A percentile compares a stretch with the other conserved stretches of the same genome.
Conservation (phyloP, 2,329 filamentous ascomycete genomes). For the Ascochyta lentis region DNA sequence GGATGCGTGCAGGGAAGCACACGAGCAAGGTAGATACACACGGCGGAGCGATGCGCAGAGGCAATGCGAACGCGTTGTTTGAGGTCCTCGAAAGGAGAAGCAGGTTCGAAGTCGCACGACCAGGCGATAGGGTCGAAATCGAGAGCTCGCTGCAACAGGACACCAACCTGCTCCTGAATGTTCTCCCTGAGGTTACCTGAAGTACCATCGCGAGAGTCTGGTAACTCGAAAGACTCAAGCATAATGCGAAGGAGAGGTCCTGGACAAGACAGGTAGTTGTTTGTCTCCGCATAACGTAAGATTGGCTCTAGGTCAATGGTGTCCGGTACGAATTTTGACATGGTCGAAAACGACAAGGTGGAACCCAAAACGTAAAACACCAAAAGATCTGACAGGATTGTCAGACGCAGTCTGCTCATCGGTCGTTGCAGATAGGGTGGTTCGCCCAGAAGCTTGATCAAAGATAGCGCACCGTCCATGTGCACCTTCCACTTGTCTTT, state of each 20-base stretch:
- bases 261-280: constrained; percentile 50
- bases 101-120: constrained; percentile 41
- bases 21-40: constrained; percentile 49
- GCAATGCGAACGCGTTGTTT: constrained; percentile 46
- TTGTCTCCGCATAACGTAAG: constrained; percentile 49
- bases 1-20: constrained; percentile 41
- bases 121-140: constrained; percentile 43
- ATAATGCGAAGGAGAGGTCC: constrained; percentile 46
- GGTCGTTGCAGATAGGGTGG: constrained; percentile 34
- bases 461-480: constrained; percentile 58
- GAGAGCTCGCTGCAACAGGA: constrained; percentile 35
- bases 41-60: constrained; percentile 49
- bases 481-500: constrained; percentile 60
- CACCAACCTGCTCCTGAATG: constrained; percentile 35
- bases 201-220: constrained; percentile 27
- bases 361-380: constrained; percentile 47
- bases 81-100: constrained; percentile 43
- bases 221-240: constrained; percentile 45
- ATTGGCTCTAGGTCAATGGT: constrained; percentile 43
- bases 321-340: constrained; percentile 38
- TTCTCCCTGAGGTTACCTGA: constrained; percentile 15
- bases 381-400: constrained; percentile 45
- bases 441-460: constrained; percentile 51
- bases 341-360: constrained; percentile 39
- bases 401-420: constrained; percentile 43